Evolutionary conservation across 108 stramenopile species (phyloP).

Genomic region (Cyclostephanos invisitatus): DNA sequence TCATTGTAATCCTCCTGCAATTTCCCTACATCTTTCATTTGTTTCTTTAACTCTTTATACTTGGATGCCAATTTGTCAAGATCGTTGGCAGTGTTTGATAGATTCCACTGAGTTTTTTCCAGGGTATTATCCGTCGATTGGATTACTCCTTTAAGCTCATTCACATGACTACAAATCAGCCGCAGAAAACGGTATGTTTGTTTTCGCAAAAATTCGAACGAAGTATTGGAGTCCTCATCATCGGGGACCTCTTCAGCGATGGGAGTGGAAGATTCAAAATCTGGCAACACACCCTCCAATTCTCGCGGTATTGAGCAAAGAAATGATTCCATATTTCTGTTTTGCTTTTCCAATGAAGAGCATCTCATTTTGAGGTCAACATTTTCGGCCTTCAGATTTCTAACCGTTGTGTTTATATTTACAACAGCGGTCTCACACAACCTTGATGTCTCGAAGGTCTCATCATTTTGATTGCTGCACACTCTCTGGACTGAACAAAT

Average conservation of each 20-base stretch:
- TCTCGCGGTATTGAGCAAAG: conserved; percentile 1
- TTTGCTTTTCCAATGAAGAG: not conserved
- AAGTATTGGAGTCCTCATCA: conserved; percentile 6
- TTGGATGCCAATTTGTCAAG: conserved; percentile 30
- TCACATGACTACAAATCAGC: conserved; percentile 4
- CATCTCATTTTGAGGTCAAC: not conserved
- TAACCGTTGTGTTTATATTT: not conserved
- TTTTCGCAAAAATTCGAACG: conserved; percentile 13
- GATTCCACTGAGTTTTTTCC: conserved; percentile 21
- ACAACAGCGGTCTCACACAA: not conserved
- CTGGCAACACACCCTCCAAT: conserved; percentile 17
- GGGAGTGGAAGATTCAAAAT: not conserved
- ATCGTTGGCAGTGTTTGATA: conserved; percentile 28
- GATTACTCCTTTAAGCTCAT: not conserved
- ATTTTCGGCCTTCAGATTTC: conserved; percentile 1
- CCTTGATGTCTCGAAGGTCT: not conserved
- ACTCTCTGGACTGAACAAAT: not conserved
- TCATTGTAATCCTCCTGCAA: conserved; percentile 27
- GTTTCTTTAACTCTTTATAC: conserved; percentile 26
- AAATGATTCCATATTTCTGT: conserved; percentile 3
- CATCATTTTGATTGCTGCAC: not conserved
- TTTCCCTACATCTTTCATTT: conserved; percentile 24
- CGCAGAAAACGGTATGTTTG: conserved; percentile 16
- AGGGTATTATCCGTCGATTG: conserved; percentile 22
- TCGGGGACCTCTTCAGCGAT: not conserved